Base-by-base conservation (phyloP, 2,329 filamentous ascomycete genomes). In the Colletotrichum sp. region DNA sequence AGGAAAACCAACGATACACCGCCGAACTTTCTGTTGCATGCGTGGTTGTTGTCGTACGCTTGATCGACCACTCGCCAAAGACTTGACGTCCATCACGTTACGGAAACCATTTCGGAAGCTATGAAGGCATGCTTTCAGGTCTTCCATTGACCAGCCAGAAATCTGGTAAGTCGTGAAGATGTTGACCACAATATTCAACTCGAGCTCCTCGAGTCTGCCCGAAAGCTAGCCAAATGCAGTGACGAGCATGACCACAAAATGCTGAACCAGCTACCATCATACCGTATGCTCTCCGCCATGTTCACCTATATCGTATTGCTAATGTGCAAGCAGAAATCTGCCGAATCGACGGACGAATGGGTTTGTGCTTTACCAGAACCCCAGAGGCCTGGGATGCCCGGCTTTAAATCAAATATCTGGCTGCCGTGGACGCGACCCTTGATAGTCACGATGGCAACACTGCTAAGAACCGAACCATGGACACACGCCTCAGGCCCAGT, bases 391-490 rank as follows among this genome's bases (percentile, higher is more conserved):
- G 21, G n/a, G 12, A 4, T 21, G 2, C 6, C 1, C 0, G n/a
- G 43, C 0, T 4, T 47, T 21, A 4, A 21, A 47, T 13, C 18
- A 47, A 3, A n/a, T 21, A 3, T 21, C 43, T n/a, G 43, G 1
- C 43, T 7, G 1, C 38, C 43, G 1, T 1, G 43, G 43, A 47
- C n/a, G n/a, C 0, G 43, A 1, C 0, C 0, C 11, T 21, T 13
- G 6, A 21, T 51, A 11, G 0, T 8, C 43, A 6, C 43, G n/a
- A 51, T 21, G 6, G n/a, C 3, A 47, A 3, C 18, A 51, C 6
- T 21, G 43, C 43, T 1, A 3, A 13, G 1, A 51, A 1, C n/a
- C 2, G 11, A 21, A 51, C n/a, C 1, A 21, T 21, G 3, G 11
- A 47, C 18, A n/a, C 18, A 5, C 5, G 9, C 38, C 38, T n/a